Percentiles rank a stretch among this genome's conserved stretches.
Evolutionary conservation across 2,329 filamentous ascomycete genomes (phyloP).

Genomic region (Fusarium sp.): DNA sequence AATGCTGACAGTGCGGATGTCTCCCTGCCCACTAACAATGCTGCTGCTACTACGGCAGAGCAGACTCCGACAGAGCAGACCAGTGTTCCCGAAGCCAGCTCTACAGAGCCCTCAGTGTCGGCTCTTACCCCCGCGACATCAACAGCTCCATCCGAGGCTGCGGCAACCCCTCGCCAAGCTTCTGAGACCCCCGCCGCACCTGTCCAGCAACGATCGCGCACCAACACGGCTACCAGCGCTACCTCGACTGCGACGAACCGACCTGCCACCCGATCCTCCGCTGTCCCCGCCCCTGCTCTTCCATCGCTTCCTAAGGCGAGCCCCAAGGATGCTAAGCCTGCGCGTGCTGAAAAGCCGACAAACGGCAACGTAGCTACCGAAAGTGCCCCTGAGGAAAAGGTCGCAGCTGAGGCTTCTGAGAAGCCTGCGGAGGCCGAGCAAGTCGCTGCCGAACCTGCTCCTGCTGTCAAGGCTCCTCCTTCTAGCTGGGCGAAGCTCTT

Average conservation of each 20-base stretch:
- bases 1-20: slow-evolving; percentile 53
- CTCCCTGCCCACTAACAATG: slow-evolving; percentile 55
- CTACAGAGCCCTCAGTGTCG: slow-evolving; percentile 26
- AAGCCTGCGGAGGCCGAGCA: slow-evolving; percentile 42
- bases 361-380: slow-evolving; percentile 37
- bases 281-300: slow-evolving; percentile 58
- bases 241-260: slow-evolving; percentile 45
- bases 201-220: slow-evolving; percentile 42
- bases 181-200: slow-evolving; percentile 51
- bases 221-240: slow-evolving; percentile 41
- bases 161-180: slow-evolving; percentile 41
- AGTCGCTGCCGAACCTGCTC: slow-evolving; percentile 25
- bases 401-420: slow-evolving; percentile 33
- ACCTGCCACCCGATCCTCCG: slow-evolving; percentile 48
- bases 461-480: slow-evolving; percentile 48
- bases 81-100: slow-evolving; percentile 32
- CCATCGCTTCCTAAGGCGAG: slow-evolving; percentile 58
- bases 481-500: slow-evolving; percentile 57
- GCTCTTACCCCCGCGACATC: slow-evolving; percentile 32
- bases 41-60: slow-evolving; percentile 12
- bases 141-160: slow-evolving; percentile 30
- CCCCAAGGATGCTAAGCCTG: slow-evolving; percentile 47
- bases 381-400: slow-evolving; percentile 16
- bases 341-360: slow-evolving; percentile 41
- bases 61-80: slow-evolving; percentile 37